These are phyloP conservation scores for Lunasporangiospora selenospora DNA, from an alignment of 192 early-diverging fungal species.

Conservation along the genomic window DNA sequence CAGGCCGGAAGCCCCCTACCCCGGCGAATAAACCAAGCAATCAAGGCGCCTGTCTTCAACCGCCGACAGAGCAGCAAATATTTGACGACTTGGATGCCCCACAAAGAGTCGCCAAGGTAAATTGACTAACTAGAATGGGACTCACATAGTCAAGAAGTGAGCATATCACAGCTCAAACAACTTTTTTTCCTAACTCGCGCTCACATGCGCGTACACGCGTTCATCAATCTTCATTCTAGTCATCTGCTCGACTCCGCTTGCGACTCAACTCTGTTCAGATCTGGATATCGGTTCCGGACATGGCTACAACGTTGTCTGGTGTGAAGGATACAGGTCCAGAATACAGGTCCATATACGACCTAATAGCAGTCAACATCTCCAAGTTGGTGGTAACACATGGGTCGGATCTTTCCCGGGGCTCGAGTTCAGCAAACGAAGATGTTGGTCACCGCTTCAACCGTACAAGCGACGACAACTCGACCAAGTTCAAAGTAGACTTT, in stretches of 20 bases:
- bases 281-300: constrained; percentile 41
- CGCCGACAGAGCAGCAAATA: constrained; percentile 26
- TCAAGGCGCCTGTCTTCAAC: neutral
- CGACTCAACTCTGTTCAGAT: constrained; percentile 37
- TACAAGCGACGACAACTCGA: neutral
- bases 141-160: no score
- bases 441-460: no score
- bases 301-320: constrained; percentile 11
- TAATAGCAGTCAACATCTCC: constrained; percentile 25
- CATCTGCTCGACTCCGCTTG: constrained; percentile 19
- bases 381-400: constrained; percentile 23
- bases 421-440: no score
- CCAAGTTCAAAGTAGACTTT: constrained; percentile 34
- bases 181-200: no score
- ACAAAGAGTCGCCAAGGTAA: constrained; percentile 22
- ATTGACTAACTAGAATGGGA: neutral
- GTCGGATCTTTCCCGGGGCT: neutral
- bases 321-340: constrained; percentile 32
- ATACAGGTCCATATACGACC: constrained; percentile 30
- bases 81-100: constrained; percentile 39
- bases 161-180: no score
- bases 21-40: neutral
- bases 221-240: no score
- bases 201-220: no score
- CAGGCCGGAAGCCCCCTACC: neutral